phyloP scores from a whole-genome alignment of 768 basidiomycete genomes.

The Suillus cothurnatus region DNA sequence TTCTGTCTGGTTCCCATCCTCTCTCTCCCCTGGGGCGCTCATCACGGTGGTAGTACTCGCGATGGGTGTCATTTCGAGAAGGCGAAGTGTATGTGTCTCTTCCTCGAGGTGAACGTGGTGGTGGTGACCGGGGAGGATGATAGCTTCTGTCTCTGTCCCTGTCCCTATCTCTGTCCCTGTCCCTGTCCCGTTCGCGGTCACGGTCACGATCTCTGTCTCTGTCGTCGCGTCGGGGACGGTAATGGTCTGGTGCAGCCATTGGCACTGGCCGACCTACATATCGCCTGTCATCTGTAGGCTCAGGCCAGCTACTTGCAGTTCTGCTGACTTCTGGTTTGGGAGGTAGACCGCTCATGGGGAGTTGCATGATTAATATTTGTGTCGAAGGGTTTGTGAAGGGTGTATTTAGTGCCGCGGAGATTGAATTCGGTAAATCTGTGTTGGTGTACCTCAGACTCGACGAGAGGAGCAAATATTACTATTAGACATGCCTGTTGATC shows the following conservation, averaged over 20 bases:
- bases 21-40: constrained; percentile 3
- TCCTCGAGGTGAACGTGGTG: neutral
- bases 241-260: constrained; percentile 27
- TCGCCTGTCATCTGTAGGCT: constrained; percentile 27
- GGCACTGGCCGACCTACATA: constrained; percentile 17
- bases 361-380: neutral
- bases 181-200: constrained; percentile 16
- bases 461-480: too few relatives aligned
- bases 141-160: constrained; percentile 22
- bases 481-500: constrained; percentile 49
- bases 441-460: too few relatives aligned
- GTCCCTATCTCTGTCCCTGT: constrained; percentile 19
- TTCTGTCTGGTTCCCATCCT: constrained; percentile 10
- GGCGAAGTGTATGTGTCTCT: neutral
- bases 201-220: constrained; percentile 14
- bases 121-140: constrained; percentile 17
- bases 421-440: neutral
- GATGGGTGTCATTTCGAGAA: neutral
- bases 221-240: constrained; percentile 27
- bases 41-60: neutral
- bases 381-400: neutral
- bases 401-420: constrained; percentile 7
- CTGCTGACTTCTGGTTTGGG: constrained; percentile 34
- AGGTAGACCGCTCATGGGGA: constrained; percentile 30
- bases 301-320: constrained; percentile 19